Evolutionary conservation across 345 rosid genomes (phyloP).

Genomic region (Eucalyptus melliodora): DNA sequence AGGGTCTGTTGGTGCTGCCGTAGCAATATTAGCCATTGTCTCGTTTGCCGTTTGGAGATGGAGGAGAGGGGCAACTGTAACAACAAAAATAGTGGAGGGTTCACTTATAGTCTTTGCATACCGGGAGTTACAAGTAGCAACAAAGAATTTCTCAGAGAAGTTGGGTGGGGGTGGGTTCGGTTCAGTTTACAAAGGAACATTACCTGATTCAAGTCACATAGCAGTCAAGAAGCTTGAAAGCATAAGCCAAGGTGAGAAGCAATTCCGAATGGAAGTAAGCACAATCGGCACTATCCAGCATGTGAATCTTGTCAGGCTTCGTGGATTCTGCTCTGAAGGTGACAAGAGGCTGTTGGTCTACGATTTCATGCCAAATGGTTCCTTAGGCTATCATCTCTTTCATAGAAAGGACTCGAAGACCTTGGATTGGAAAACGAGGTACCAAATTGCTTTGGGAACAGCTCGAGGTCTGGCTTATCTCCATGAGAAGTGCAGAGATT

Average conservation of each 20-base stretch:
- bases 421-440: conserved; percentile 56
- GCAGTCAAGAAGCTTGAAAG: conserved; percentile 85
- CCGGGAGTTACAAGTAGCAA: conserved; percentile 54
- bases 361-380: conserved; percentile 73
- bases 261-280: conserved; percentile 72
- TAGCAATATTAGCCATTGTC: conserved; percentile 7
- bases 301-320: conserved; percentile 68
- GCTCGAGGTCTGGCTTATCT: conserved; percentile 75
- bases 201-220: conserved; percentile 49
- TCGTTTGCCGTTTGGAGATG: conserved; percentile 9
- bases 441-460: conserved; percentile 53
- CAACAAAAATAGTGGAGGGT: conserved; percentile 37
- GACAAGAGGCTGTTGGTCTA: conserved; percentile 48
- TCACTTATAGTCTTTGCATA: conserved; percentile 50
- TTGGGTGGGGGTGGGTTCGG: conserved; percentile 92
- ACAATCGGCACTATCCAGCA: conserved; percentile 76
- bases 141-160: conserved; percentile 67
- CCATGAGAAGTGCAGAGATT: conserved; percentile 74
- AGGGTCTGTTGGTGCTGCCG: conserved; percentile 18
- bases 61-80: conserved; percentile 2
- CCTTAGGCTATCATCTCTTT: conserved; percentile 57
- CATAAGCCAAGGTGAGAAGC: conserved; percentile 82
- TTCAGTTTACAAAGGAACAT: conserved; percentile 64
- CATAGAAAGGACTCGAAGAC: background rate
- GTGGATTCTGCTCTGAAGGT: conserved; percentile 80